These are phyloP conservation scores for Prosopis cineraria DNA, from an alignment of 306 rosid species.

Conservation along the genomic window DNA sequence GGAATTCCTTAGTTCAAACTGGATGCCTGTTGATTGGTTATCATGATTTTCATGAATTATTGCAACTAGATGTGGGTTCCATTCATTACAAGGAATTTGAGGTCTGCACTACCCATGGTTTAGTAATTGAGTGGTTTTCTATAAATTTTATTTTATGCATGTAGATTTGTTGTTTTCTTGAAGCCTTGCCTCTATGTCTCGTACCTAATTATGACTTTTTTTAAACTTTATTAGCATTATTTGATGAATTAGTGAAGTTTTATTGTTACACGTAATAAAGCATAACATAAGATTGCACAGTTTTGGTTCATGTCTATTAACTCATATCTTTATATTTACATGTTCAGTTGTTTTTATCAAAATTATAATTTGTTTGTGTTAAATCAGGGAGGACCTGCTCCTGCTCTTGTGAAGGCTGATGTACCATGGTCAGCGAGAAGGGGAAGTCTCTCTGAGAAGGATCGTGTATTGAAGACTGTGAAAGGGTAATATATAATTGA, in stretches of 20 bases:
- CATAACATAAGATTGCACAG: not conserved
- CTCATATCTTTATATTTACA: not conserved
- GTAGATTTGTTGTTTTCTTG: too few relatives aligned
- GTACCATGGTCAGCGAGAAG: constrained; percentile 96
- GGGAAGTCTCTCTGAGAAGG: constrained; percentile 83
- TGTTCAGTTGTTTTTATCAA: constrained; percentile 13
- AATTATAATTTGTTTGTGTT: constrained; percentile 13
- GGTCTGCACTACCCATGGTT: too few relatives aligned
- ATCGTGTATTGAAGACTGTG: constrained; percentile 89
- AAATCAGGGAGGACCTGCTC: constrained; percentile 76
- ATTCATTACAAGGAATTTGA: too few relatives aligned
- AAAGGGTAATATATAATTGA: constrained; percentile 66
- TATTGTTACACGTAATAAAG: not conserved
- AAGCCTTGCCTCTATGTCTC: not conserved
- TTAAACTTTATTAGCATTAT: not conserved
- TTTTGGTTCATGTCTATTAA: not conserved
- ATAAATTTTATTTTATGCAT: too few relatives aligned
- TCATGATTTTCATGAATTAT: too few relatives aligned
- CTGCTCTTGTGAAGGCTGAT: constrained; percentile 82
- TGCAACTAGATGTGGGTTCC: too few relatives aligned
- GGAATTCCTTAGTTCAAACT: too few relatives aligned
- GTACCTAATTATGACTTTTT: constrained; percentile 8
- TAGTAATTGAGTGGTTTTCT: too few relatives aligned
- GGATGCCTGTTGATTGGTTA: too few relatives aligned
- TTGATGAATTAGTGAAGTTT: not conserved